Base-by-base conservation (phyloP, 2,329 filamentous ascomycete genomes). In the Emmonsiellopsis sp. region DNA sequence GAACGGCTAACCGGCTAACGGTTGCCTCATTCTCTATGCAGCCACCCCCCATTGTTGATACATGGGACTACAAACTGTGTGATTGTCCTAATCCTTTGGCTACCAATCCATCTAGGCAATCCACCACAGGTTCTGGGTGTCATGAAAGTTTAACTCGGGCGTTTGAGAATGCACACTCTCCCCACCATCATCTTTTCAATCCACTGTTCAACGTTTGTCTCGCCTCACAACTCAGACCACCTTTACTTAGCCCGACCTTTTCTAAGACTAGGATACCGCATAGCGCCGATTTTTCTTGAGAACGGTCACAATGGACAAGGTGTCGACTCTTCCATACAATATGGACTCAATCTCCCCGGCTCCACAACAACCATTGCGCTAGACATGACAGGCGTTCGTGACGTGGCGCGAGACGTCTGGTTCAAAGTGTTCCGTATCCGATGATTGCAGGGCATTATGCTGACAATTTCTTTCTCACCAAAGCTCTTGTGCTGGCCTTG, bases 361-460 rank as follows among this genome's bases (percentile, higher is more conserved):
- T 50, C 43, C 40, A 49, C 42, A 38, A 13, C 44, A 26, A 47
- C 40, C 46, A 44, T 31, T 51, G 43, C 34, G 48, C 52, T 53
- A 54, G 52, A 54, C 35, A 26, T 54, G 20, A 37, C 49, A 44
- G 40, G 38, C 34, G 31, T 54, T 45, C 53, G 44, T 59, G 58
- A 60, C 58, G 58, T 60, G 58, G 58, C 58, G 54, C n/a, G 7
- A 45, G 8, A 15, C 50, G 46, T 58, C 50, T 60, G 56, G 57
- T 37, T 35, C 48, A 40, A 40, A 3, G 15, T 35, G 13, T 31
- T 50, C 30, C 34, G 31, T 42, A 42, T 54, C 45, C 30, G 16
- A 35, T 54, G 30, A 16, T 44, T 30, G 15, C 50, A 35, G 15
- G 31, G n/a, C n/a, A 44, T 37, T 13, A 49, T 49, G 34, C 35